Base-by-base conservation (phyloP, 768 basidiomycete genomes). In the Phylloporus sp. region DNA sequence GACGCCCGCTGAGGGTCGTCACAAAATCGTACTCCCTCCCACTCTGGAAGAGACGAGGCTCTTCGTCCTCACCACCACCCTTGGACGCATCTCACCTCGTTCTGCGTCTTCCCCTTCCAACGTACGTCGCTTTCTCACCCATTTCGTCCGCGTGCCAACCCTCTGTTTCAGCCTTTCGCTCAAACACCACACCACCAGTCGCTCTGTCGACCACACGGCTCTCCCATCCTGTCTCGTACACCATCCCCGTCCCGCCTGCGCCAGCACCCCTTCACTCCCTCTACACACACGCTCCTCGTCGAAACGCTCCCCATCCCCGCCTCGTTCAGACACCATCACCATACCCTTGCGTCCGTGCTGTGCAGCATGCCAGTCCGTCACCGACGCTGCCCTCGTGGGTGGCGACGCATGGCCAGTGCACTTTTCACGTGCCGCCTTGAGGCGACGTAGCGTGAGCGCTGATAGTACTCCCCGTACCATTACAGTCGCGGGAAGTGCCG, bases 291-390 rank as follows among this genome's bases (percentile, higher is more conserved):
- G 39, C 44, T 37, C 36, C 32, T 50, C 44, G 28, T 65, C 56
- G 31, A 64, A 48, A 50, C 43, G 54, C 39, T 54, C 53, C 44
- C 56, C 49, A 49, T 64, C 61, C 36, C 70, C 73, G 23, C 69
- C 71, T 38, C 70, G 67, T 17, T 54, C 73, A 14, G 63, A 72
- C 32, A 50, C 65, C 21, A 52, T 71, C 24, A 87, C 82, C 0
- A 65, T 90, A 1, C 87, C 87, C 7, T 68, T 90, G 14, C 80
- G 87, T 34, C 71, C 80, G 11, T 90, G 87, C 63, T 90, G 87
- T 56, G 62, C 72, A 9, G 75, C 79, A 36, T 90, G 87, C 58
- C 72, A 77, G 32, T 61, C 65, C 28, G 72, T 73, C 48, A 82
- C 78, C 3, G 86, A 88, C 35, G 72, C 78, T 44, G 77, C 72